Base-by-base conservation (phyloP, 345 rosid species). In the Lepidium sativum region DNA sequence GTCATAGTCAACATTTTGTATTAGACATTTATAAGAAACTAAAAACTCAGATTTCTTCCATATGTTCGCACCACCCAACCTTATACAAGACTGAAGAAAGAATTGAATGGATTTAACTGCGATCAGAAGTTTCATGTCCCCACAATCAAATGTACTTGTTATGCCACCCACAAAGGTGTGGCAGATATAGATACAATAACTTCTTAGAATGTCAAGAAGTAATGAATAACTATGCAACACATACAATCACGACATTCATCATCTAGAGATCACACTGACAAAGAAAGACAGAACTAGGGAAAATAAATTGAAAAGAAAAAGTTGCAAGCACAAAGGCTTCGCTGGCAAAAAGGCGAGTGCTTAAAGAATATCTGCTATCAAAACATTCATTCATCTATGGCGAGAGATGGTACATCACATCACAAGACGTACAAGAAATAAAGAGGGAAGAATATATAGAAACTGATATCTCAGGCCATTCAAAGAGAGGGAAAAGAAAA, bases 401-500 rank as follows among this genome's bases (percentile, higher is more conserved):
- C 17, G 33, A 34, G 47, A 56, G 54, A 37, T 43, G 32, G 23
- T 58, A 33, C 21, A 49, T 20, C 35, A 35, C 63, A 72, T 51
- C 67, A 66, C 63, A 72, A 72, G 8, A 14, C 43, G 8, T 52
- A 62, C 37, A 72, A 52, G 47, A 11, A 52, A 35, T 41, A 59
- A 45, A 52, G 51, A 65, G 55, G 29, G 55, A 44, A 20, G 45
- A 60, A 44, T 57, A 73, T 66, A 18, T 50, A 67, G 16, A 13
- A 65, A 52, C 17, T 32, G 18, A 66, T 20, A 66, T 44, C 42
- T 12, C 48, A 42, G 14, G 48, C 66, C 71, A 72, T 72, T 66
- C 62, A 72, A 51, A 41, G 54, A 37, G 62, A 73, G 57, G 50
- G 51, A n/a, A 58, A 65, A 50, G 47, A 27, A 34, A n/a, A 51